Evolutionary conservation across 108 stramenopile species (phyloP).

Genomic region (Nitzschia palea): DNA sequence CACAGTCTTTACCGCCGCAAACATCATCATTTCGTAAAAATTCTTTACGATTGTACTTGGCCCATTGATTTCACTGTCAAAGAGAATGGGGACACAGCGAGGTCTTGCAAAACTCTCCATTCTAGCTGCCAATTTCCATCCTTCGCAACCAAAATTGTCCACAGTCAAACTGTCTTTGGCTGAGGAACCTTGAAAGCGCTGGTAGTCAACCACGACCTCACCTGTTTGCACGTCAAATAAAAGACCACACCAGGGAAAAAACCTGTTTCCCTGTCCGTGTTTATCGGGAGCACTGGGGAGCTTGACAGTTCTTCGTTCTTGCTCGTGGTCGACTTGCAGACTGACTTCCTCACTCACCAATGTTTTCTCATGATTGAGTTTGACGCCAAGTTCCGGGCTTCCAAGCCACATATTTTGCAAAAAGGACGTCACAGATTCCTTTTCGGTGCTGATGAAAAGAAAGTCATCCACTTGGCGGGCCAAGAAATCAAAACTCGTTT

Average conservation of each 20-base stretch:
- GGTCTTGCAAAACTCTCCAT: constrained; percentile 81
- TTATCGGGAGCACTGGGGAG: not conserved
- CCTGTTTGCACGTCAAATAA: constrained; percentile 76
- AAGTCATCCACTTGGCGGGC: constrained; percentile 87
- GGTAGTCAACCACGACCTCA: constrained; percentile 70
- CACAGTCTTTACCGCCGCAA: constrained; percentile 65
- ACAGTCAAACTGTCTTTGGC: constrained; percentile 59
- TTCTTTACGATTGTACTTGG: constrained; percentile 47
- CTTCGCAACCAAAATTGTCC: constrained; percentile 46
- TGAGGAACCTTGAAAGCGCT: constrained; percentile 52
- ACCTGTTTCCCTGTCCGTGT: not conserved
- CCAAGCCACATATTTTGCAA: constrained; percentile 59
- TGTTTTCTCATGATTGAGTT: constrained; percentile 75
- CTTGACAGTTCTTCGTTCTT: not conserved
- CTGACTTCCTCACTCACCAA: constrained; percentile 17
- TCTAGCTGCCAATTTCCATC: constrained; percentile 39
- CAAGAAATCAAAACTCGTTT: constrained; percentile 37
- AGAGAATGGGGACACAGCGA: constrained; percentile 74
- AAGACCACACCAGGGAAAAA: constrained; percentile 89
- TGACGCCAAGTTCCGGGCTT: constrained; percentile 58
- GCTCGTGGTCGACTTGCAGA: not conserved
- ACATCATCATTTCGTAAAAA: constrained; percentile 71
- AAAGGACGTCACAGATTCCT: constrained; percentile 42
- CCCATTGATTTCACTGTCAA: constrained; percentile 65
- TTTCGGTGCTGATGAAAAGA: constrained; percentile 62